phyloP scores from a whole-genome alignment of 306 rosid genomes.

The Ormosia emarginata region DNA sequence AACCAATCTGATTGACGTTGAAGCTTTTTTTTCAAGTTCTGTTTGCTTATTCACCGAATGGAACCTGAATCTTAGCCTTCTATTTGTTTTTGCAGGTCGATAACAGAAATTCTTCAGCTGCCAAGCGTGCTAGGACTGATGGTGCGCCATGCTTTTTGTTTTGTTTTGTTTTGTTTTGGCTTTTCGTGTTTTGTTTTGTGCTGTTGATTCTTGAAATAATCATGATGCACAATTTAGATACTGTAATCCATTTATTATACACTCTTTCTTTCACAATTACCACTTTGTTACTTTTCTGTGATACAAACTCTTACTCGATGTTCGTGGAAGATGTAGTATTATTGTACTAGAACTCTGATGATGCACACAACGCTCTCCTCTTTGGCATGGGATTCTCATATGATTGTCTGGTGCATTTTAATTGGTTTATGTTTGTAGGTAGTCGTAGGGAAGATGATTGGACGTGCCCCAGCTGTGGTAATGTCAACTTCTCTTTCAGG shows the following conservation, averaged over 20 bases:
- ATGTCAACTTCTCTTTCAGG: slow-evolving; percentile 95
- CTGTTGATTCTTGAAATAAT: neutral
- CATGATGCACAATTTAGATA: neutral
- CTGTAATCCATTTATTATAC: neutral
- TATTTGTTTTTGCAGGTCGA: slow-evolving; percentile 56
- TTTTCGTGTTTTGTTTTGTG: neutral
- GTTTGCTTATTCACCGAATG: neutral
- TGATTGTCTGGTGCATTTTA: neutral
- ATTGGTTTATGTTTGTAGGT: slow-evolving; percentile 49
- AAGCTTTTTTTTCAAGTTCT: neutral
- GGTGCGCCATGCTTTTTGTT: slow-evolving; percentile 39
- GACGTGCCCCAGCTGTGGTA: slow-evolving; percentile 98
- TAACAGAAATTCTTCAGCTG: slow-evolving; percentile 90
- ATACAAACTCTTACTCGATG: neutral
- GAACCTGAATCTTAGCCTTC: neutral
- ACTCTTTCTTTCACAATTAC: neutral
- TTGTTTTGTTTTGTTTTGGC: too few species aligned
- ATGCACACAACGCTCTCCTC: neutral
- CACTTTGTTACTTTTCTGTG: neutral
- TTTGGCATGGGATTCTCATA: neutral
- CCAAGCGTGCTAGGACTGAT: slow-evolving; percentile 98
- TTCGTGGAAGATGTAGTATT: neutral
- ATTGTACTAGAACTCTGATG: too few species aligned
- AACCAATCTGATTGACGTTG: neutral
- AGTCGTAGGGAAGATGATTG: slow-evolving; percentile 99